These are phyloP conservation scores for Phytophthora megakarya DNA, from an alignment of 352 stramenopile species.

Conservation along the genomic window DNA sequence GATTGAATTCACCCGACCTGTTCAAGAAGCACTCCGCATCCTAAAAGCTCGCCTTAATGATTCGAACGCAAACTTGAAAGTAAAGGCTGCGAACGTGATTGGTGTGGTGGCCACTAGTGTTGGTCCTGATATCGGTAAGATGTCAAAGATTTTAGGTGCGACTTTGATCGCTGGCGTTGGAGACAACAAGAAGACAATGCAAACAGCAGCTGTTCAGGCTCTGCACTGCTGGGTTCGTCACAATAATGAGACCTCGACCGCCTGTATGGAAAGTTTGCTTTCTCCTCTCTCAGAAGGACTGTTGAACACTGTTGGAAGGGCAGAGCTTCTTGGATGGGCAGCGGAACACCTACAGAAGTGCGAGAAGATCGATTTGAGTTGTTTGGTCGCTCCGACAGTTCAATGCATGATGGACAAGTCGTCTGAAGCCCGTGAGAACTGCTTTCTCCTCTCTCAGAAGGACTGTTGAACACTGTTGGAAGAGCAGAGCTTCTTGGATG, in stretches of 20 bases:
- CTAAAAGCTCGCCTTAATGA: constrained; percentile 83
- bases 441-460: constrained; percentile 68
- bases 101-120: constrained; percentile 76
- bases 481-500: constrained; percentile 78
- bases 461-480: constrained; percentile 76
- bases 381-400: constrained; percentile 71
- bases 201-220: constrained; percentile 72
- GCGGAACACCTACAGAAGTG: constrained; percentile 68
- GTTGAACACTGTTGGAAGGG: constrained; percentile 77
- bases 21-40: constrained; percentile 75
- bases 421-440: constrained; percentile 83
- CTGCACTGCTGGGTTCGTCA: constrained; percentile 87
- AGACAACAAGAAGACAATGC: constrained; percentile 92
- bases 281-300: constrained; percentile 72
- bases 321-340: constrained; percentile 77
- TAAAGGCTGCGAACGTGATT: constrained; percentile 86
- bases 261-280: constrained; percentile 77
- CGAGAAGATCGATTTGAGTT: constrained; percentile 69
- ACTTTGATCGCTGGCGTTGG: constrained; percentile 72
- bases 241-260: constrained; percentile 60
- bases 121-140: constrained; percentile 74
- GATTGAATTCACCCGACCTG: constrained; percentile 85
- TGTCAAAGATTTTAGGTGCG: constrained; percentile 80
- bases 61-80: constrained; percentile 88
- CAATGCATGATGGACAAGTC: constrained; percentile 87